phyloP scores from a whole-genome alignment of 768 basidiomycete genomes.

The Suillus subluteus region DNA sequence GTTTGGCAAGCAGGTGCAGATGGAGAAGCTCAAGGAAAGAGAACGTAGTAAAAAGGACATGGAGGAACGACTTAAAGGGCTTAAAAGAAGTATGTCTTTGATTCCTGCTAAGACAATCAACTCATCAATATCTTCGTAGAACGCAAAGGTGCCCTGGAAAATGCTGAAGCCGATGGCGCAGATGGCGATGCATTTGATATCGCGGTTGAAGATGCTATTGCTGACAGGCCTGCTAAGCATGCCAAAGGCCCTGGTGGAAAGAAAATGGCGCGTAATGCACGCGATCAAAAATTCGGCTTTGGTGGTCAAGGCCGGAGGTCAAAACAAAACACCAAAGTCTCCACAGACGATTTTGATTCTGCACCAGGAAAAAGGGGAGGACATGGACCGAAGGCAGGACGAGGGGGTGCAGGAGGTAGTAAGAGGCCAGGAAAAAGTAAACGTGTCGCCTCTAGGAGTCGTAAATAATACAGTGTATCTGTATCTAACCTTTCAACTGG shows the following conservation, averaged over 20 bases:
- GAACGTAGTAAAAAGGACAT: slow-evolving; percentile 90
- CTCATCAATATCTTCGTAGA: slow-evolving; percentile 48
- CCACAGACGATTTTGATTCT: slow-evolving; percentile 73
- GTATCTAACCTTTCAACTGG: slow-evolving; percentile 4
- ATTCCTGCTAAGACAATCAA: not conserved
- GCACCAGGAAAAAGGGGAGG: slow-evolving; percentile 37
- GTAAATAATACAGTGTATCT: slow-evolving; percentile 24
- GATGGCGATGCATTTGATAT: slow-evolving; percentile 79
- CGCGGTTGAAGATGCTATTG: slow-evolving; percentile 87
- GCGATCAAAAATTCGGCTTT: slow-evolving; percentile 84
- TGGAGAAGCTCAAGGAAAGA: slow-evolving; percentile 91
- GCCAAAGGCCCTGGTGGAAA: slow-evolving; percentile 33
- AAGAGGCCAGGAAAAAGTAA: slow-evolving; percentile 66
- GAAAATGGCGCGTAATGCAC: slow-evolving; percentile 56
- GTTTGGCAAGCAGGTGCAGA: slow-evolving; percentile 96
- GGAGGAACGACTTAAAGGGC: slow-evolving; percentile 80
- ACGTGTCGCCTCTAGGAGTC: slow-evolving; percentile 48
- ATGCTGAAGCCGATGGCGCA: slow-evolving; percentile 52
- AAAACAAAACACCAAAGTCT: slow-evolving; percentile 83
- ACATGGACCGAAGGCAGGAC: slow-evolving; percentile 34
- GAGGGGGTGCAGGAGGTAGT: slow-evolving; percentile 36
- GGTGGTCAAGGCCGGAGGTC: slow-evolving; percentile 68
- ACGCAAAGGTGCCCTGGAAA: slow-evolving; percentile 81
- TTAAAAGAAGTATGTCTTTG: slow-evolving; percentile 81
- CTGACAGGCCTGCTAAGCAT: slow-evolving; percentile 70